Base-by-base conservation (phyloP, 352 stramenopile genomes). In the Phytophthora agathidicida region DNA sequence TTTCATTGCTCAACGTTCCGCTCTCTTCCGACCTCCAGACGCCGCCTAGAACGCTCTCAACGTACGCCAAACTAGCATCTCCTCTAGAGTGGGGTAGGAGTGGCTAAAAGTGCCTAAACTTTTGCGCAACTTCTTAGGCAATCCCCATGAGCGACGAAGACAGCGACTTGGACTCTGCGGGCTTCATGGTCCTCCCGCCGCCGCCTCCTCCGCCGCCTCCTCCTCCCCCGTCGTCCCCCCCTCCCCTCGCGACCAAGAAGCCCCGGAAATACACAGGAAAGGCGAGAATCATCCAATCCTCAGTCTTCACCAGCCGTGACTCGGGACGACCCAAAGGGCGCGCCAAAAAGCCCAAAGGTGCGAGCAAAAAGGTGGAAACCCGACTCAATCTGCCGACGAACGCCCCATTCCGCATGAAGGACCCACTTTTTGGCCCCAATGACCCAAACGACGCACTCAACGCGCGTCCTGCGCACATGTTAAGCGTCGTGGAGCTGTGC, bases 401-500 rank as follows among this genome's bases (percentile, higher is more conserved):
- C 32, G 4, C 33, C 22, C 32, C 48, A 45, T 49, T 54, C 37
- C 9, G 10, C 16, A 7, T 8, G 19, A 28, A 33, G 13, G 28
- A 56, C 22, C 28, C 42, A 35, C 2, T 41, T 28, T 32, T 30
- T 48, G 13, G 19, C 16, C 31, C 16, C n/a, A 20, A 59, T 23
- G 38, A 49, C n/a, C 3, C 19, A 2, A n/a, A n/a, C n/a, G 51
- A 57, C 10, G 31, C 10, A 1, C 32, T 48, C 11, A 32, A 65
- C 9, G 47, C 42, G 5, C 58, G 63, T 6, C 71, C 75, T 0
- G 52, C 70, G 7, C 79, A 86, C 28, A 93, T 93, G 84, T 64
- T 93, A 42, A 93, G 84, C 37, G 77, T 93, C 32, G 66, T 91
- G 39, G 84, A 93, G 57, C 66, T 93, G 20, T 91, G 81, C 49